Conservation (phyloP, 768 basidiomycete genomes). For the Tricholoma bakamatsutake region DNA sequence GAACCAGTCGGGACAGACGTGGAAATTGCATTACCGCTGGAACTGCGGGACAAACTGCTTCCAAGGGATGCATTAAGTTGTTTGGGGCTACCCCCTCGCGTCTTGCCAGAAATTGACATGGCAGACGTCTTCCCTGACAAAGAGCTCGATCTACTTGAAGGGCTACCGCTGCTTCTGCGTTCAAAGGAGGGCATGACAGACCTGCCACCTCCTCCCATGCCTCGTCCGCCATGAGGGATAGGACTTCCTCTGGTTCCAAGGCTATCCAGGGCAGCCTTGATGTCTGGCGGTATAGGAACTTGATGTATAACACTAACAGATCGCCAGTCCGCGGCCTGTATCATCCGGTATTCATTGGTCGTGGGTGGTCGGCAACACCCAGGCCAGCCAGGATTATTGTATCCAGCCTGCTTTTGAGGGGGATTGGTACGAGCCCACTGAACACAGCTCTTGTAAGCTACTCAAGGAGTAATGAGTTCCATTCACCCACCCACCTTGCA, state of each 20-base stretch:
- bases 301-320: slow-evolving; percentile 72
- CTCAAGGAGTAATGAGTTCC: slow-evolving; percentile 15
- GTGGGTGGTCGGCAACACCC: slow-evolving; percentile 82
- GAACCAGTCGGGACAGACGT: slow-evolving; percentile 39
- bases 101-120: slow-evolving; percentile 30
- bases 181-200: slow-evolving; percentile 29
- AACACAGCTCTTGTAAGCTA: slow-evolving; percentile 18
- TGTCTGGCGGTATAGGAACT: slow-evolving; percentile 65
- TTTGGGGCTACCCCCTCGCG: slow-evolving; percentile 52
- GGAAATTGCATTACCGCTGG: slow-evolving; percentile 34
- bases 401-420: slow-evolving; percentile 46
- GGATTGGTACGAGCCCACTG: slow-evolving; percentile 71
- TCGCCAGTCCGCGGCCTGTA: slow-evolving; percentile 74
- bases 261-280: slow-evolving; percentile 62
- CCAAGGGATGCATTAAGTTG: slow-evolving; percentile 34
- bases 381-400: slow-evolving; percentile 77
- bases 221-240: slow-evolving; percentile 24
- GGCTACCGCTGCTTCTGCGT: slow-evolving; percentile 42
- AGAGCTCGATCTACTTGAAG: slow-evolving; percentile 29
- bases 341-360: slow-evolving; percentile 50
- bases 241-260: slow-evolving; percentile 35
- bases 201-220: slow-evolving; percentile 23
- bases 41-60: slow-evolving; percentile 32
- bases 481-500: slow-evolving; percentile 64
- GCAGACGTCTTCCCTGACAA: slow-evolving; percentile 28